These are phyloP conservation scores for Glonium stellatum DNA, from an alignment of 495 filamentous ascomycete genomes.

Conservation along the genomic window DNA sequence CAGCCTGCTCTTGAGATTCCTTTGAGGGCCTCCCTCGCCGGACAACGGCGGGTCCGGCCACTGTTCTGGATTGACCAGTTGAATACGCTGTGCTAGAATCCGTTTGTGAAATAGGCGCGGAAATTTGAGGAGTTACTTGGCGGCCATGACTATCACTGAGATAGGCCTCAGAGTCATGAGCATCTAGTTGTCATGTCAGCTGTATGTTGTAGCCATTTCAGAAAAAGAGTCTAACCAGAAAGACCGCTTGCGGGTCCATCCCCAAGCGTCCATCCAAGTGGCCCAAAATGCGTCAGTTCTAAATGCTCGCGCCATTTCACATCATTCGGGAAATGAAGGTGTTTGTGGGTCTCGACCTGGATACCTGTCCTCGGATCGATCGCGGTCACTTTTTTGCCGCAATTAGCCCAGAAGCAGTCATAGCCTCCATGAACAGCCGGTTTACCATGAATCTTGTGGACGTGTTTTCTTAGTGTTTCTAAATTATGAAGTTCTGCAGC, in stretches of 20 bases:
- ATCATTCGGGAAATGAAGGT: conserved; percentile 31
- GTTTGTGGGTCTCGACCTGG: conserved; percentile 13
- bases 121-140: conserved; percentile 33
- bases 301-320: conserved; percentile 54
- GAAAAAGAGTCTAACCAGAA: conserved; percentile 25
- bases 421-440: conserved; percentile 19
- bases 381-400: conserved; percentile 29
- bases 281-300: conserved; percentile 46
- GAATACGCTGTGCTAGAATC: not conserved
- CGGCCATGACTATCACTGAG: conserved; percentile 35
- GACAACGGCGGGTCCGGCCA: not conserved
- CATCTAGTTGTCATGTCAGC: conserved; percentile 17
- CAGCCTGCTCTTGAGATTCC: conserved; percentile 37
- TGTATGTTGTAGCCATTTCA: not conserved
- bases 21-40: conserved; percentile 39
- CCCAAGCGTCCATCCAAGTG: conserved; percentile 57
- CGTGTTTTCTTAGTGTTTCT: conserved; percentile 60
- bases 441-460: conserved; percentile 50
- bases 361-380: conserved; percentile 25
- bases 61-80: not conserved
- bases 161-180: conserved; percentile 34
- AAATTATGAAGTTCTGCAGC: conserved; percentile 67
- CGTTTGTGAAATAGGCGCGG: not conserved
- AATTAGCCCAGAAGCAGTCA: conserved; percentile 45
- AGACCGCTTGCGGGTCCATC: conserved; percentile 53